Evolutionary conservation across 2,329 filamentous ascomycete genomes (phyloP).

Genomic region (Ophiostoma tasmaniense): DNA sequence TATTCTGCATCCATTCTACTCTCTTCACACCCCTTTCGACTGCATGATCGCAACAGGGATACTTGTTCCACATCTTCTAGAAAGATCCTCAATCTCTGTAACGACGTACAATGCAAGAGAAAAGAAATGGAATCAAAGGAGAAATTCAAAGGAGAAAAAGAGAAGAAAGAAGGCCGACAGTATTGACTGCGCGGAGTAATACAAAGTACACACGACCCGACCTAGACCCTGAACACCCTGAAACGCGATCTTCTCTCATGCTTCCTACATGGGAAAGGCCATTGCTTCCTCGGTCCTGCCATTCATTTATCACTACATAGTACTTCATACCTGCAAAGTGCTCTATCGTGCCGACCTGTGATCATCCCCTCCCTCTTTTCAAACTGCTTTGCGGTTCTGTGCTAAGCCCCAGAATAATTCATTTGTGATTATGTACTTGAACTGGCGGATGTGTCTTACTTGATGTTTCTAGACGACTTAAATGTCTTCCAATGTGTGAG

Average conservation of each 20-base stretch:
- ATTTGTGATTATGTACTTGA: neutral
- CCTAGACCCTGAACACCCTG: constrained; percentile 5
- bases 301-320: neutral
- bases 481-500: no score
- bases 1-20: neutral
- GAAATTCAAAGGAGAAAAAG: neutral
- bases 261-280: neutral
- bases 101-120: neutral
- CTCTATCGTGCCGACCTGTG: neutral
- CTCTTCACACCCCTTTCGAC: neutral
- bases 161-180: neutral
- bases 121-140: neutral
- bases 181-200: neutral
- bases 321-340: no score
- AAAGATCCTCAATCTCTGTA: constrained; percentile 11
- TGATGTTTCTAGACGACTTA: neutral
- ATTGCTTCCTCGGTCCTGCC: neutral
- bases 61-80: constrained; percentile 13
- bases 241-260: constrained; percentile 11
- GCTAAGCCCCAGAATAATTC: neutral
- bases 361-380: neutral
- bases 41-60: constrained; percentile 15
- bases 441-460: neutral
- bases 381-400: neutral
- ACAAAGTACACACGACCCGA: neutral